Conservation (phyloP, 352 stramenopile genomes). For the Bremia lactucae region DNA sequence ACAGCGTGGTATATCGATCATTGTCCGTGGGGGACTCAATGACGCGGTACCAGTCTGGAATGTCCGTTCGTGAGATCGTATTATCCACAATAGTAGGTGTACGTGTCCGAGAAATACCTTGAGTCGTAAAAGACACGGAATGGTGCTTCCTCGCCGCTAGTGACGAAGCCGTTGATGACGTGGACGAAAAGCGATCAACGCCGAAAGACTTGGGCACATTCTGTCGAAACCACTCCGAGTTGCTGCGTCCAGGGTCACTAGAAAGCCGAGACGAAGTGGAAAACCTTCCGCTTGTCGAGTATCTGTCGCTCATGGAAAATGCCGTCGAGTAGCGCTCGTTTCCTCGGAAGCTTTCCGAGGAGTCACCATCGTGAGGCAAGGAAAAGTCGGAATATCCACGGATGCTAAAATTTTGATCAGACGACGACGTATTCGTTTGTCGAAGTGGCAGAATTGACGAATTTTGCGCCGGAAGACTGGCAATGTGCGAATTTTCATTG, state of each 20-base stretch:
- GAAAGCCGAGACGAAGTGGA: slow-evolving; percentile 19
- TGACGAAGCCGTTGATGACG: slow-evolving; percentile 25
- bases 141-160: slow-evolving; percentile 16
- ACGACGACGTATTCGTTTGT: slow-evolving; percentile 17
- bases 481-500: slow-evolving; percentile 11
- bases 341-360: too few relatives aligned
- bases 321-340: slow-evolving; percentile 12
- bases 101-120: slow-evolving; percentile 18
- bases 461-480: slow-evolving; percentile 3
- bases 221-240: slow-evolving; percentile 13
- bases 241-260: slow-evolving; percentile 15
- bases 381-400: slow-evolving; percentile 21
- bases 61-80: slow-evolving; percentile 13
- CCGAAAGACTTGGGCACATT: slow-evolving; percentile 12
- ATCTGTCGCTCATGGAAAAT: too few relatives aligned
- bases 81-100: slow-evolving; percentile 1
- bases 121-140: slow-evolving; percentile 18
- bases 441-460: background rate
- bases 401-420: slow-evolving; percentile 18
- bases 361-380: slow-evolving; percentile 9
- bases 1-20: slow-evolving; percentile 21
- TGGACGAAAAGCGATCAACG: slow-evolving; percentile 30
- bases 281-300: slow-evolving; percentile 18
- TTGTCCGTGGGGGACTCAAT: slow-evolving; percentile 37
- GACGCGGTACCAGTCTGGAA: slow-evolving; percentile 44